Percentiles rank a stretch among this genome's conserved stretches.
phyloP scores from a whole-genome alignment of 108 stramenopile genomes.

The Nitzschia sp. region DNA sequence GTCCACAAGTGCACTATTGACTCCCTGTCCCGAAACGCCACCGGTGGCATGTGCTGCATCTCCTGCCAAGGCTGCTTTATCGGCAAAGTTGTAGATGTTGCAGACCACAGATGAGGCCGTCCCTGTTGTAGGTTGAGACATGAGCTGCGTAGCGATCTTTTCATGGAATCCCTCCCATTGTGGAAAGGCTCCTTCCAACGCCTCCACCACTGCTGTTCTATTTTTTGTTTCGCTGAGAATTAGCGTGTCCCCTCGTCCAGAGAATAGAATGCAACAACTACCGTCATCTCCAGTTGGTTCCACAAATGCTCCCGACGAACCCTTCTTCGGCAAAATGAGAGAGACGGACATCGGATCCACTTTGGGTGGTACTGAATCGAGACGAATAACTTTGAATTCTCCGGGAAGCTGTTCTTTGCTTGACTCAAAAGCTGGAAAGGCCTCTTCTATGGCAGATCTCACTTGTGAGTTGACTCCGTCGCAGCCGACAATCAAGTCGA shows the following conservation, averaged over 20 bases:
- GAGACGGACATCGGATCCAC: constrained; percentile 63
- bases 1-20: constrained; percentile 73
- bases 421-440: constrained; percentile 27
- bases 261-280: constrained; percentile 71
- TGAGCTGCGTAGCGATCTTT: constrained; percentile 44
- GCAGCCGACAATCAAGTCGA: constrained; percentile 71
- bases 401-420: constrained; percentile 46
- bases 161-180: constrained; percentile 42
- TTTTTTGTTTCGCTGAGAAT: constrained; percentile 26
- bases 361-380: constrained; percentile 37
- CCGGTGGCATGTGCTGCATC: constrained; percentile 86
- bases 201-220: constrained; percentile 21
- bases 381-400: constrained; percentile 66
- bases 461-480: constrained; percentile 78
- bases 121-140: constrained; percentile 28
- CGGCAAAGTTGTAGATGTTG: constrained; percentile 57
- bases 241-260: constrained; percentile 35
- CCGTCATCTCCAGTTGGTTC: constrained; percentile 54
- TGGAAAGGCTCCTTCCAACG: constrained; percentile 51
- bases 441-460: constrained; percentile 38
- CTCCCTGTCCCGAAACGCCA: constrained; percentile 77
- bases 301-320: constrained; percentile 61
- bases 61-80: constrained; percentile 49
- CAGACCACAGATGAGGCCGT: constrained; percentile 60
- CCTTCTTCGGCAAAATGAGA: constrained; percentile 54